Evolutionary conservation across 2,329 filamentous ascomycete species (phyloP), one percentile per base, ranked within the genome.

Genomic region (Gremmenia infestans): DNA sequence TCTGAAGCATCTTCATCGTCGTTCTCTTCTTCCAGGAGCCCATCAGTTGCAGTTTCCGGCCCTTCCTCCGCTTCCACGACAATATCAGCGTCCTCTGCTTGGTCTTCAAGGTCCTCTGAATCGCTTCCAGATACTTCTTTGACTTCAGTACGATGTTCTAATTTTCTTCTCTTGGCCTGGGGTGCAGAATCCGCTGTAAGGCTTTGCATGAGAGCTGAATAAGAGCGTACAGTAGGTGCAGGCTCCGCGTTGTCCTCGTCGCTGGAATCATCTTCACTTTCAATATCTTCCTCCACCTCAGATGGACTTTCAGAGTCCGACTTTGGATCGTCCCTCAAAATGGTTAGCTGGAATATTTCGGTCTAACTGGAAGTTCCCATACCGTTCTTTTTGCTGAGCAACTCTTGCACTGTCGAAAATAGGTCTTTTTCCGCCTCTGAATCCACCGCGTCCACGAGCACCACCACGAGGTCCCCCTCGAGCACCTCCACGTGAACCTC

Each of bases 1-100:
- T 96, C 89, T 5, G 73, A 73, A 28, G 74, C 70, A 60, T 83
- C 77, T 48, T 79, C 77, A 45, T 81, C 79, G 49, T 78, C 76
- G 22, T 53, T 46, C 60, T 69, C 67, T 45, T 75, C 71, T 25
- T 74, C 65, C 15, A 71, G 63, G 5, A 69, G 42, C n/a, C 60
- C 66, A 45, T 73, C 70, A 9, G 66, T 66, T 23, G 58, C 65
- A 43, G 56, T 67, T 57, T 73, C 70, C 1, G 74, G 73, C 1
- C 74, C 76, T 46, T 78, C 77, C 45, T 82, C 79, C 11, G 76
- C 73, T 48, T 81, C 80, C 52, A 80, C 73, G 2, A 75, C 73
- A 19, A 76, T 64, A 49, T 79, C 76, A 8, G 69, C 63, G 50
- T 67, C 62, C 4, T 60, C 54, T 17, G 25, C 25, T 22, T 25